A percentile compares a stretch with the other conserved stretches of the same genome.
These are phyloP conservation scores for Lentinula edodes DNA, from an alignment of 768 basidiomycete genomes.

Conservation along the genomic window DNA sequence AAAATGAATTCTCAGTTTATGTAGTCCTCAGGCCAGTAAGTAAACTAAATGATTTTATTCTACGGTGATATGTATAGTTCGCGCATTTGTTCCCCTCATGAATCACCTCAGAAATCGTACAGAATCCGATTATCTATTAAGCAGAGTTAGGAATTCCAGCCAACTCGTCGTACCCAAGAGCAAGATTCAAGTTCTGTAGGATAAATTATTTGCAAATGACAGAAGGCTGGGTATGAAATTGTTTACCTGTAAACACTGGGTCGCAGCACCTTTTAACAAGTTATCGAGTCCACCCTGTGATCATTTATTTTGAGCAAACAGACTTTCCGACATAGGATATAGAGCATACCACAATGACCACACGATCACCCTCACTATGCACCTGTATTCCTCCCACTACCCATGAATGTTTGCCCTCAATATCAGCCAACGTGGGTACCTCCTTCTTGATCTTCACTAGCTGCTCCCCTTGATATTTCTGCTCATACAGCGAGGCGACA, in stretches of 20 bases:
- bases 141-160: slow-evolving; percentile 45
- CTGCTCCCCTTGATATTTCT: slow-evolving; percentile 70
- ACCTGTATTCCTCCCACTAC: slow-evolving; percentile 91
- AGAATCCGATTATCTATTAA: neutral
- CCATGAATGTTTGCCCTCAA: slow-evolving; percentile 85
- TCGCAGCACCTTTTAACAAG: slow-evolving; percentile 95
- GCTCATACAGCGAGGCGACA: slow-evolving; percentile 66
- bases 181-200: slow-evolving; percentile 71
- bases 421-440: slow-evolving; percentile 69
- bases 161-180: slow-evolving; percentile 73
- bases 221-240: neutral
- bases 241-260: slow-evolving; percentile 92
- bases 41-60: neutral
- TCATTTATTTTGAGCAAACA: neutral
- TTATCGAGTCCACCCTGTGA: slow-evolving; percentile 89
- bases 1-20: neutral
- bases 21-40: neutral
- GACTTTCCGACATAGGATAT: neutral
- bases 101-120: neutral
- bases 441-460: slow-evolving; percentile 63
- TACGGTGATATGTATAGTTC: neutral
- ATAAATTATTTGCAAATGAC: neutral
- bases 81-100: neutral
- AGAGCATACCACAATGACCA: slow-evolving; percentile 81
- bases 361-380: slow-evolving; percentile 81